Conservation (phyloP, 139 green algal genomes). For the Zygnema cylindricum region DNA sequence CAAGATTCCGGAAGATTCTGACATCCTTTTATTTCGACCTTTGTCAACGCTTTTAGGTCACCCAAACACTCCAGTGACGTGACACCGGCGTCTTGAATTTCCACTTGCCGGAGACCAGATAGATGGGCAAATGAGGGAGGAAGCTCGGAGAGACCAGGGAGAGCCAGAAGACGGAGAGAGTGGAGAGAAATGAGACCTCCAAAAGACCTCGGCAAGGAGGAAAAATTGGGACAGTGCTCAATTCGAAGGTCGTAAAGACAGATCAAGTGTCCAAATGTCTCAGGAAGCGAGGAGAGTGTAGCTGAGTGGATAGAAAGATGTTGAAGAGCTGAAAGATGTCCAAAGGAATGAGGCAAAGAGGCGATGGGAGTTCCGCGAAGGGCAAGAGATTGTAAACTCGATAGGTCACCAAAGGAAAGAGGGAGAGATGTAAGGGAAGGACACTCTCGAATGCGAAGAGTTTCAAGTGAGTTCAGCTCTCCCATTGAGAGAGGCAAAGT, state of each 20-base stretch:
- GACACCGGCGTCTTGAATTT: conserved; percentile 2
- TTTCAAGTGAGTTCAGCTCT: background rate
- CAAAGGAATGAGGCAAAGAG: background rate
- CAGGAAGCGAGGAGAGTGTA: conserved; percentile 8
- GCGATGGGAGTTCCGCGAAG: background rate
- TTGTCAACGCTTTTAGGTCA: background rate
- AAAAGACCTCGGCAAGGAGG: conserved; percentile 1
- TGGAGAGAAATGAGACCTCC: conserved; percentile 25
- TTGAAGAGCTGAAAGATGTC: conserved; percentile 9
- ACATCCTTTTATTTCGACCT: conserved; percentile 23
- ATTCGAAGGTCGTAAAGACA: conserved; percentile 19
- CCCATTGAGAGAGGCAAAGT: background rate
- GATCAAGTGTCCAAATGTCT: background rate
- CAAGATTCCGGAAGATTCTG: conserved; percentile 10
- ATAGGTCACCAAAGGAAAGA: background rate
- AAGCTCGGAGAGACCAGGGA: conserved; percentile 21
- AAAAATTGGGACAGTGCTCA: conserved; percentile 30
- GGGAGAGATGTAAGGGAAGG: background rate
- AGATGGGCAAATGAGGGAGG: background rate
- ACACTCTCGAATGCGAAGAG: background rate
- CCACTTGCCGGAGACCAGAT: background rate
- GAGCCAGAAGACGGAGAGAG: conserved; percentile 13
- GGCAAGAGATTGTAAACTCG: background rate
- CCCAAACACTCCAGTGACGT: conserved; percentile 19
- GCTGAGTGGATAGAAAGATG: conserved; percentile 14